Evolutionary conservation across 2,329 filamentous ascomycete species (phyloP).

Genomic region (Aspergillus cejpii): DNA sequence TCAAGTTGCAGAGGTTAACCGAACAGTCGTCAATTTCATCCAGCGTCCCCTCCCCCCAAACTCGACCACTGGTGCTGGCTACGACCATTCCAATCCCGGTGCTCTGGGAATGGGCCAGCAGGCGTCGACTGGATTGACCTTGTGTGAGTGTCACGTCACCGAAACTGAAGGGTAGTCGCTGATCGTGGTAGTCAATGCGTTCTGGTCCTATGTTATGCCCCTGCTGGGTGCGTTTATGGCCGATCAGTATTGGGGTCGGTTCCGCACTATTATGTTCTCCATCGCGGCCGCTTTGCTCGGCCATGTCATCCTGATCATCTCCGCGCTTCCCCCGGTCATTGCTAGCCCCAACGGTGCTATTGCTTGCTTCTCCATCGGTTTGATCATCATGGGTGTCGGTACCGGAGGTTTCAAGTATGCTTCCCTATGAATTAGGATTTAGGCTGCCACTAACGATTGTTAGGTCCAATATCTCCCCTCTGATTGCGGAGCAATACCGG

Average conservation of each 20-base stretch:
- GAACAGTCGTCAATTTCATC: constrained; percentile 55
- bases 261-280: constrained; percentile 62
- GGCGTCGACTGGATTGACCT: constrained; percentile 47
- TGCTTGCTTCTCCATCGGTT: constrained; percentile 56
- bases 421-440: too few relatives aligned
- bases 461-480: constrained; percentile 62
- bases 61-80: constrained; percentile 47
- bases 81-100: constrained; percentile 34
- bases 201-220: constrained; percentile 57
- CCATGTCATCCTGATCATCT: constrained; percentile 59
- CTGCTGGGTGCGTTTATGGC: constrained; percentile 55
- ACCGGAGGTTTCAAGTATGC: constrained; percentile 67
- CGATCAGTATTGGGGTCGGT: constrained; percentile 64
- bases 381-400: constrained; percentile 65
- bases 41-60: constrained; percentile 49
- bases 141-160: constrained; percentile 32
- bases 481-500: constrained; percentile 64
- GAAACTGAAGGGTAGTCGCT: not conserved
- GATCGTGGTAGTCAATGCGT: constrained; percentile 46
- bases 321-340: constrained; percentile 59
- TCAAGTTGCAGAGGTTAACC: constrained; percentile 1
- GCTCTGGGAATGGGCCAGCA: constrained; percentile 55
- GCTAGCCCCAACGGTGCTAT: constrained; percentile 52
- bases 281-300: constrained; percentile 58
- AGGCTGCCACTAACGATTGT: too few relatives aligned